Evolutionary conservation across 2,329 filamentous ascomycete species (phyloP).

Genomic region (Aspergillus ruber): DNA sequence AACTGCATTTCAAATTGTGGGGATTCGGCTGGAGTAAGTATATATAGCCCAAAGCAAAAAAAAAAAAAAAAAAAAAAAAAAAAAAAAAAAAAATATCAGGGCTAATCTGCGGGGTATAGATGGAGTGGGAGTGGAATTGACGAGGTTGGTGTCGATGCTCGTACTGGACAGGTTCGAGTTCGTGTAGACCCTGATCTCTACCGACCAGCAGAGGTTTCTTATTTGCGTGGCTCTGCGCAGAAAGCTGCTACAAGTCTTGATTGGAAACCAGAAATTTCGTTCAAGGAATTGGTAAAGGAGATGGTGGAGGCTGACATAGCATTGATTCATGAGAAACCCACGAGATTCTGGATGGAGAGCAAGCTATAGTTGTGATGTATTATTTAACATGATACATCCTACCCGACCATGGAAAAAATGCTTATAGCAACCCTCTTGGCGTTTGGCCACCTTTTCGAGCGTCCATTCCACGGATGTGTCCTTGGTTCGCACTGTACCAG

Average conservation of each 20-base stretch:
- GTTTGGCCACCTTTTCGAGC: background rate
- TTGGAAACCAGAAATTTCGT: background rate
- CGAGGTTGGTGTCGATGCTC: background rate
- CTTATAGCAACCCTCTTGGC: background rate
- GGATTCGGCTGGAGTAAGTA: background rate
- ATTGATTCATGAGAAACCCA: background rate
- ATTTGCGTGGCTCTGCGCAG: background rate
- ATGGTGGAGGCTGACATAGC: background rate
- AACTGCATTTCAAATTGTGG: conserved; percentile 2
- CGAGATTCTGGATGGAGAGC: background rate
- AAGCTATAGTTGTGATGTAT: background rate
- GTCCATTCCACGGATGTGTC: background rate
- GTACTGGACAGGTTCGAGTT: background rate
- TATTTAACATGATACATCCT: background rate
- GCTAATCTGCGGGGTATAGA: background rate
- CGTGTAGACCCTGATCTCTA: background rate
- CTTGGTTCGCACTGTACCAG: background rate
- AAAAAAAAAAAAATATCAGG: background rate
- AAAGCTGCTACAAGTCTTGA: background rate
- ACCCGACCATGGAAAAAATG: background rate
- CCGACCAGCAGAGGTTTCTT: background rate
- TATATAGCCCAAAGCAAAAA: background rate
- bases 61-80: background rate
- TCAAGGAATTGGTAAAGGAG: conserved; percentile 1
- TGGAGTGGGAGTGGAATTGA: background rate